Base-by-base conservation (phyloP, 768 basidiomycete species). In the Dacryopinax spathularia region DNA sequence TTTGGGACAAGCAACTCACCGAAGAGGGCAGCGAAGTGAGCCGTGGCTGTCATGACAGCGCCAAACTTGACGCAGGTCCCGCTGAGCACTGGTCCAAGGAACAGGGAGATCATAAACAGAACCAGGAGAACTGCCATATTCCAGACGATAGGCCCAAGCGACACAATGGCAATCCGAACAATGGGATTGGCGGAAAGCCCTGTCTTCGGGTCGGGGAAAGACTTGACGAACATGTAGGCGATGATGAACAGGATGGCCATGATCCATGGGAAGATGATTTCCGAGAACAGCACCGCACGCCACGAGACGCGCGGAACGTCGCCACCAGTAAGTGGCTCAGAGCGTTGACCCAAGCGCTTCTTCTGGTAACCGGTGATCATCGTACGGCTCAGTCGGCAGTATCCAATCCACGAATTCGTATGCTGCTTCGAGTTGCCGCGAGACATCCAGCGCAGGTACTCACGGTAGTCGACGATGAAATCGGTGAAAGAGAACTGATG, bases 301-400 rank as follows among this genome's bases (percentile, higher is more conserved):
- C 91, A 95, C 36, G 84, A 83, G 10, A 94, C 96, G 48, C 95
- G 85, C 20, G 96, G 95, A 34, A 92, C 87, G 72, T 98, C 96
- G 61, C 88, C 88, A 34, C 88, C 86, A 4, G 94, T 94, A 29
- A 98, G 81, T 75, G 96, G 98, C 75, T 98, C 95, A 0, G 94
- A 97, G 1, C 96, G 96, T 71, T 92, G 88, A 22, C 96, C 96
- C 5, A 99, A 84, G 68, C 85, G 84, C 81, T 98, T 97, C 79
- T 89, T 91, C 83, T 98, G 98, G 84, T 93, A 99, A n/a, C 96
- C 96, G 18, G 96, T 99, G 72, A 99, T 95, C 84, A 91, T 88
- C 18, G 96, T 99, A 61, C 96, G 81, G n/a, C 92, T 92, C 48
- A 99, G 79, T 62, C 96, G 90, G 73, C 96, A 99, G 75, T 98